Evolutionary conservation across 2,329 filamentous ascomycete genomes (phyloP).

Genomic region (Trichoderma sp.): DNA sequence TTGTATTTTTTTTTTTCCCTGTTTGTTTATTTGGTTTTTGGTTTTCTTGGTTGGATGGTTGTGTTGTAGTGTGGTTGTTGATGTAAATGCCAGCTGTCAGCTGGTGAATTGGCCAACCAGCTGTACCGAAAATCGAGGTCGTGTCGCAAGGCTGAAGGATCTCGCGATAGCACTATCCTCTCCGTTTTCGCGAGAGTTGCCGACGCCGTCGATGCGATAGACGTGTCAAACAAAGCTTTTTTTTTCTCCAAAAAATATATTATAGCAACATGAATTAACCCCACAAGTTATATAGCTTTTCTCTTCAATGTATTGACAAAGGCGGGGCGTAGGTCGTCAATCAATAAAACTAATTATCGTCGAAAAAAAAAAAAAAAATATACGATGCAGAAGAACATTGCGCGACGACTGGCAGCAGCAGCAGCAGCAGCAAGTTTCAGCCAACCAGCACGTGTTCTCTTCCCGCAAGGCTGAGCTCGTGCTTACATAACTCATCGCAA

Average conservation of each 20-base stretch:
- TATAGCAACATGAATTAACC: neutral
- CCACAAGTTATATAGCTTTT: neutral
- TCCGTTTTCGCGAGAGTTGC: neutral
- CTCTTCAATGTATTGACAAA: neutral
- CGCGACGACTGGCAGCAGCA: neutral
- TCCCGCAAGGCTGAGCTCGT: neutral
- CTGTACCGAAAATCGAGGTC: neutral
- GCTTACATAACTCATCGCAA: neutral
- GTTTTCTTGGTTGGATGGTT: neutral
- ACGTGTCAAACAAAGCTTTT: neutral
- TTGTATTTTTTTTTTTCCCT: slow-evolving; percentile 20
- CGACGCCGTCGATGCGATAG: no score
- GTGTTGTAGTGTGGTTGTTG: neutral
- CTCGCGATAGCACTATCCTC: neutral
- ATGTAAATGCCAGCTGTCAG: neutral
- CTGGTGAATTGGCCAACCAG: neutral
- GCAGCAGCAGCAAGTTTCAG: neutral
- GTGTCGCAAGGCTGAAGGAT: slow-evolving; percentile 2
- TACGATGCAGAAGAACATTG: neutral
- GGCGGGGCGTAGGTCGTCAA: neutral
- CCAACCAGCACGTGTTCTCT: slow-evolving; percentile 12
- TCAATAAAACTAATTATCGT: neutral
- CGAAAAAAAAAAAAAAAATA: neutral
- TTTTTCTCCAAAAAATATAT: neutral
- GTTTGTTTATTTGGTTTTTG: neutral